These are phyloP conservation scores for Blepharisma undulans DNA, from an alignment of 169 alveolate species.

Conservation along the genomic window DNA sequence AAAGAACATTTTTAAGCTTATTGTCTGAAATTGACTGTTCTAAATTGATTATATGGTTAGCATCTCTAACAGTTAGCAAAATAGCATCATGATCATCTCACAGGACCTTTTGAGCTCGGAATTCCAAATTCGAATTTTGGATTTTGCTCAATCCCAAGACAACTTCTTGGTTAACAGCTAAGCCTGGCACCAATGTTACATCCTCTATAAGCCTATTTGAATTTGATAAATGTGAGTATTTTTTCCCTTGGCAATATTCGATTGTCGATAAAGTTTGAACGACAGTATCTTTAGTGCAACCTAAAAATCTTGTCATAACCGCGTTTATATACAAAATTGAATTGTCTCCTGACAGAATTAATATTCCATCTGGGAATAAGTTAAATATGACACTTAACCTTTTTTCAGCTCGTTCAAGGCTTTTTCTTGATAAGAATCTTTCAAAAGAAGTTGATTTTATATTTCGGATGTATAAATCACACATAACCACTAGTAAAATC, in stretches of 20 bases:
- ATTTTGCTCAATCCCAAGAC: not conserved
- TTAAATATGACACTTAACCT: not conserved
- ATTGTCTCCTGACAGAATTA: not conserved
- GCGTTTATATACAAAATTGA: not conserved
- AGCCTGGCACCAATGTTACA: not conserved
- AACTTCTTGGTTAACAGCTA: not conserved
- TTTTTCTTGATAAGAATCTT: not conserved
- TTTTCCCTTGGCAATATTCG: not conserved
- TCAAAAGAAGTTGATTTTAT: not conserved
- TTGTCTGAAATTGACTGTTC: not conserved
- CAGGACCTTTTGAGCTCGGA: not conserved
- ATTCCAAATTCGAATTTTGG: not conserved
- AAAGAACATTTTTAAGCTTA: not conserved
- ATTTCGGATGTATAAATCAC: not conserved
- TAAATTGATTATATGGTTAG: not conserved
- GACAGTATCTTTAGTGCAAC: not conserved
- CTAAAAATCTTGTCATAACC: not conserved
- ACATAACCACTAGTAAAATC: not conserved
- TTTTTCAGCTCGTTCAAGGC: not conserved
- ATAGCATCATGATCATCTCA: not conserved
- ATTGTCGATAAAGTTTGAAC: not conserved
- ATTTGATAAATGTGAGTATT: not conserved
- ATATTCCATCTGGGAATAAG: not conserved
- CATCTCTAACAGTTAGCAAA: not conserved
- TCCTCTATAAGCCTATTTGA: not conserved